phyloP scores from a whole-genome alignment of 208 protist species.

The Trypanosoma vivax region DNA sequence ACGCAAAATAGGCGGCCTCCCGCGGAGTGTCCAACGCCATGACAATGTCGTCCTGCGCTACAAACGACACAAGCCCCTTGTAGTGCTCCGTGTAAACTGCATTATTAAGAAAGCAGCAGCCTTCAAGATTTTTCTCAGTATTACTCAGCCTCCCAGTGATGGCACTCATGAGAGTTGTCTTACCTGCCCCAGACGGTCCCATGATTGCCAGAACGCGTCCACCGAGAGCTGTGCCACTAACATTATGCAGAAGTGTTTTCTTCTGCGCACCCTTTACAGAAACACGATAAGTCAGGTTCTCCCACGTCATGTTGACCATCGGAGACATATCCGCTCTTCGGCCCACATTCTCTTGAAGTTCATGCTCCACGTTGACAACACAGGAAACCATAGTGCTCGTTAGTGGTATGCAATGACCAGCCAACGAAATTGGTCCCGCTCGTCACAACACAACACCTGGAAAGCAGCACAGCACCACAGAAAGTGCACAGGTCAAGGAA shows the following conservation, averaged over 20 bases:
- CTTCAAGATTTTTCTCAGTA: constrained; percentile 47
- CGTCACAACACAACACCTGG: too few species aligned
- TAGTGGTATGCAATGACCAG: too few species aligned
- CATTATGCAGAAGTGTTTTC: constrained; percentile 31
- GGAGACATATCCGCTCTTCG: constrained; percentile 19
- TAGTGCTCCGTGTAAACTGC: constrained; percentile 21
- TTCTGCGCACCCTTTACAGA: constrained; percentile 6
- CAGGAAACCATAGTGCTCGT: too few species aligned
- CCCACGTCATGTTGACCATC: constrained; percentile 63
- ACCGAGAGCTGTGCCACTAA: constrained; percentile 49
- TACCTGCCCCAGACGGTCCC: constrained; percentile 71
- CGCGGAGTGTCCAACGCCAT: constrained; percentile 56
- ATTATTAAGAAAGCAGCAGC: constrained; percentile 54
- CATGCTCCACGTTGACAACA: background rate
- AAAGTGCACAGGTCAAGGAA: too few species aligned
- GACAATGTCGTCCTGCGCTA: constrained; percentile 77
- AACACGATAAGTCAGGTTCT: constrained; percentile 40
- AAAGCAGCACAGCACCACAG: too few species aligned
- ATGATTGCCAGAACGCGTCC: constrained; percentile 69
- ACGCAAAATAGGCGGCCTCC: constrained; percentile 65
- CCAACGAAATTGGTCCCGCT: too few species aligned
- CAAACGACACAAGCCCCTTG: constrained; percentile 51
- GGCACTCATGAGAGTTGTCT: constrained; percentile 74
- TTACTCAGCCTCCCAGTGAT: constrained; percentile 37
- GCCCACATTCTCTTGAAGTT: background rate